Percentiles rank a stretch among this genome's conserved stretches.
phyloP scores from a whole-genome alignment of 257 asterid genomes.

The Solanum microdontum region DNA sequence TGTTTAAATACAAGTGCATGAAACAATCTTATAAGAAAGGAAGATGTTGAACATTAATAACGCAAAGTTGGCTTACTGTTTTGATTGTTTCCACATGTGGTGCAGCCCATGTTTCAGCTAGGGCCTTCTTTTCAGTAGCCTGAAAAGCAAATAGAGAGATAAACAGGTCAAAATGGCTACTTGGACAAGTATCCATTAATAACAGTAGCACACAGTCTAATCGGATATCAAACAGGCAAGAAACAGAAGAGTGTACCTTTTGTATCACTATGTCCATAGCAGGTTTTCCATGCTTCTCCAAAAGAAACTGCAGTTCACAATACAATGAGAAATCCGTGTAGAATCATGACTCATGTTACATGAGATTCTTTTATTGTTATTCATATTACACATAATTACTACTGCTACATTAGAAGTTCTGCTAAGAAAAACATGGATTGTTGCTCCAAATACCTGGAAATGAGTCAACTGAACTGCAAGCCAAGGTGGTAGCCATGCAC shows the following conservation, averaged over 20 bases:
- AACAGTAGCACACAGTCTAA: not conserved
- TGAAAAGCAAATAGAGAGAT: slow-evolving; percentile 5
- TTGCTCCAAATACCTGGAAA: slow-evolving; percentile 34
- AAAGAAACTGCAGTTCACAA: slow-evolving; percentile 29
- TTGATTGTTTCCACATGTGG: slow-evolving; percentile 67
- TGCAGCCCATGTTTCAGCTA: slow-evolving; percentile 75
- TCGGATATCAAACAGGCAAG: not conserved
- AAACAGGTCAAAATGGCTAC: not conserved
- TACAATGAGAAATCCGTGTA: not conserved
- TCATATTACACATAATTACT: not conserved
- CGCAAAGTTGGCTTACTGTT: slow-evolving; percentile 40
- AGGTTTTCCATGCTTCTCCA: slow-evolving; percentile 79
- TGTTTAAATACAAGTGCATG: not conserved
- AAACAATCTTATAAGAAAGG: not conserved
- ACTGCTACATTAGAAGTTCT: not conserved
- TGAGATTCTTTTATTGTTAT: not conserved
- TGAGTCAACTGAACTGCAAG: slow-evolving; percentile 35
- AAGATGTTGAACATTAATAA: not conserved
- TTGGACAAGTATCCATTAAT: not conserved
- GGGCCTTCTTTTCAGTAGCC: slow-evolving; percentile 74
- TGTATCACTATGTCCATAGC: slow-evolving; percentile 42
- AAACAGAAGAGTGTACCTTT: slow-evolving; percentile 39
- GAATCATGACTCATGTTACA: not conserved
- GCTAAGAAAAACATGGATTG: not conserved
- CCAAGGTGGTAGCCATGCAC: slow-evolving; percentile 97